phyloP scores from a whole-genome alignment of 495 filamentous ascomycete species.

The Penicillium mononematosum region DNA sequence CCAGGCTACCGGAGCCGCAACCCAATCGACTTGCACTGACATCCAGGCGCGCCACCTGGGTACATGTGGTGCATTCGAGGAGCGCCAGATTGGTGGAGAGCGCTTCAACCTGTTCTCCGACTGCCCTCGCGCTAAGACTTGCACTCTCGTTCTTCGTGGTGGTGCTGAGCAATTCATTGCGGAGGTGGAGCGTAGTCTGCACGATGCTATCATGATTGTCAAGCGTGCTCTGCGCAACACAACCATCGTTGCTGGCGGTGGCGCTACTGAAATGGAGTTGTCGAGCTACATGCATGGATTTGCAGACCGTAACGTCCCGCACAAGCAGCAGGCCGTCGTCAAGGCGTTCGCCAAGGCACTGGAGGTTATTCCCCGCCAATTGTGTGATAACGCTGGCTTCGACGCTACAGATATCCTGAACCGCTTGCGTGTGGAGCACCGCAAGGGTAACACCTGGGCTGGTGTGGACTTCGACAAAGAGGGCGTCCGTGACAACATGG shows the following conservation, averaged over 20 bases:
- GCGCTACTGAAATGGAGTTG: slow-evolving; percentile 94
- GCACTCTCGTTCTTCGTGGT: slow-evolving; percentile 90
- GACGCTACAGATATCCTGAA: slow-evolving; percentile 98
- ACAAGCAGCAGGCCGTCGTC: slow-evolving; percentile 96
- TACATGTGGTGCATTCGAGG: slow-evolving; percentile 86
- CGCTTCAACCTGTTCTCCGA: slow-evolving; percentile 98
- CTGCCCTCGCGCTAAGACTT: slow-evolving; percentile 92
- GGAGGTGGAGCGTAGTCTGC: slow-evolving; percentile 92
- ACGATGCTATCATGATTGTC: slow-evolving; percentile 99
- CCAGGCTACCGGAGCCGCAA: slow-evolving; percentile 86
- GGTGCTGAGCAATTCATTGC: slow-evolving; percentile 99
- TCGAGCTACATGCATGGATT: slow-evolving; percentile 88
- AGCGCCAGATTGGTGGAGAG: slow-evolving; percentile 95
- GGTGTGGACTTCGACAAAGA: slow-evolving; percentile 94
- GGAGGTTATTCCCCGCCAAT: slow-evolving; percentile 92
- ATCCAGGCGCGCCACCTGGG: slow-evolving; percentile 87
- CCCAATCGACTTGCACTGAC: slow-evolving; percentile 96
- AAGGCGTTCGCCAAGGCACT: slow-evolving; percentile 97
- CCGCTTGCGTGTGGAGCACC: slow-evolving; percentile 88
- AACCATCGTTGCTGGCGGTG: slow-evolving; percentile 91
- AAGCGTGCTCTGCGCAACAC: slow-evolving; percentile 94
- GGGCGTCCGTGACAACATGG: slow-evolving; percentile 88
- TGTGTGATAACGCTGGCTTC: slow-evolving; percentile 98
- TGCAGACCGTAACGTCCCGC: slow-evolving; percentile 84
- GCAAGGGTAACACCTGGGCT: slow-evolving; percentile 86